Base-by-base conservation (phyloP, 2,329 filamentous ascomycete species). In the Hypoxylon sp. region DNA sequence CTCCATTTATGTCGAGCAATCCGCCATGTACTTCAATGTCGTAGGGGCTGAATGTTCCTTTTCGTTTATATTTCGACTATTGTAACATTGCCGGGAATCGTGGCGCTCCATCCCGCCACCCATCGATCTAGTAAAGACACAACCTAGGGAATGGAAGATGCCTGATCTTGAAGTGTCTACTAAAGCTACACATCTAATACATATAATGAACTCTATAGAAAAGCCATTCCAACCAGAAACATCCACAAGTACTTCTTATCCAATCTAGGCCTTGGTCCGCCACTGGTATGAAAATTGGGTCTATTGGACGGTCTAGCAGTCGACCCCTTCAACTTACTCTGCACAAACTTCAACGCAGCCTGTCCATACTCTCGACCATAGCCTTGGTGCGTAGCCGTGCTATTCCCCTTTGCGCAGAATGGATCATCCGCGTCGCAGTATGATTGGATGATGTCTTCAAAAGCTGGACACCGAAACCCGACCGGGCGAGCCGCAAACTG, bases 351-450 rank as follows among this genome's bases (percentile, higher is more conserved):
- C 33, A 89, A 73, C n/a, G 87, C 87, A 46, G 83, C 79, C 32
- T 80, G 76, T 2, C 87, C 87, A 68, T 89, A 89, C 65, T 83
- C 82, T 57, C 74, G 78, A 1, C 85, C 85, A 66, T 89, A 89
- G 1, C 83, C 82, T 73, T 88, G 83, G 71, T 89, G 87, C 2
- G 82, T 82, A 33, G 79, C 80, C 2, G 79, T 78, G 58, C 86
- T 79, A 60, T 78, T 85, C 16, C 87, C 87, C 45, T 83, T 87
- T 72, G 84, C 87, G 78, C 87, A 89, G 76, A 88, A 89, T 0
- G 86, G 86, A 68, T 89, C 87, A 0, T 82, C 74, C 4, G 83
- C 77, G 70, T 89, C 87, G 74, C 87, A 89, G 78, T 89, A 89
- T 1, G 84, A 84, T 74, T 86, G 79, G 6, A 78, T 77, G 67